Percentiles rank a stretch among this genome's conserved stretches.
These are phyloP conservation scores for Sambucus nigra DNA, from an alignment of 129 eudicot species.

Conservation along the genomic window DNA sequence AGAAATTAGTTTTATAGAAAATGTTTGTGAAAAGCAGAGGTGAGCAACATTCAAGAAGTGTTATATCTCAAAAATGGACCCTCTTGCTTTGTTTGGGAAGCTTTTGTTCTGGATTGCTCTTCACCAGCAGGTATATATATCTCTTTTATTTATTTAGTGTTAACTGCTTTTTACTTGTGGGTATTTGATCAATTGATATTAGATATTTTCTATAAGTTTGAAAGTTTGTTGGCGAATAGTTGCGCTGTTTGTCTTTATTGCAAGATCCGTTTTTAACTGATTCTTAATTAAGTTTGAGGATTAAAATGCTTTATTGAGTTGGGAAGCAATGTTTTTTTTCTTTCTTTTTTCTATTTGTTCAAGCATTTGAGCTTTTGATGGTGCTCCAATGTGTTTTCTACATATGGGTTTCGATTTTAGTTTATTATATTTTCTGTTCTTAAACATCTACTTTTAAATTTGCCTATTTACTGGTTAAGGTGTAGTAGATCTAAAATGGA, in stretches of 20 bases:
- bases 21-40: slow-evolving; percentile 60
- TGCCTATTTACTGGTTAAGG: background rate
- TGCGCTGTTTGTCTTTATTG: background rate
- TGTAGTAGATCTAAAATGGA: background rate
- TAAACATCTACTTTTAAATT: background rate
- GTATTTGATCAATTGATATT: background rate
- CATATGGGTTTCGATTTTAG: background rate
- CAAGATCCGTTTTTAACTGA: background rate
- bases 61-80: slow-evolving; percentile 55
- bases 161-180: background rate
- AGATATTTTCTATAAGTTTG: background rate
- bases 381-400: background rate
- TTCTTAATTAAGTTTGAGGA: background rate
- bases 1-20: slow-evolving; percentile 3
- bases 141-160: background rate
- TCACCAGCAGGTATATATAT: slow-evolving; percentile 63
- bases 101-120: slow-evolving; percentile 81
- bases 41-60: slow-evolving; percentile 49
- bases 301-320: background rate
- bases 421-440: background rate
- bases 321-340: background rate
- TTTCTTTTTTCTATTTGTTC: background rate
- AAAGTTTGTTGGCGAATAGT: background rate
- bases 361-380: background rate
- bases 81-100: slow-evolving; percentile 64